phyloP scores from a whole-genome alignment of 805 yeast genomes.

The Saccharomycopsis sp. region DNA sequence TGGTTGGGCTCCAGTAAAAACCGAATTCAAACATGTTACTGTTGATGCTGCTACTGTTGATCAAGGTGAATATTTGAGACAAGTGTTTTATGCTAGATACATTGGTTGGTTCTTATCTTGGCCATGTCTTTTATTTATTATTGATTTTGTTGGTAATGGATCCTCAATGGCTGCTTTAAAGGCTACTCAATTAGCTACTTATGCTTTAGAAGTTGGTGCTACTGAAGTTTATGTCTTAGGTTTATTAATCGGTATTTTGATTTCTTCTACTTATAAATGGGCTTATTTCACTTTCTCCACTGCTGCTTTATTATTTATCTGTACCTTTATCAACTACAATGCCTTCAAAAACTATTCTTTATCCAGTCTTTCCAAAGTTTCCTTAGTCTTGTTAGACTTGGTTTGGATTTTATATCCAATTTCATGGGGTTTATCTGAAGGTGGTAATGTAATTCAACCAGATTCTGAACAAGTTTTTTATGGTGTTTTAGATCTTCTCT shows the following conservation, averaged over 20 bases:
- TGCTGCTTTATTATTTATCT: conserved; percentile 31
- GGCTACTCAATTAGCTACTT: conserved; percentile 27
- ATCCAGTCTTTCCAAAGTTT: conserved; percentile 21
- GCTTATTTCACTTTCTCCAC: conserved; percentile 54
- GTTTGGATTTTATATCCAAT: conserved; percentile 42
- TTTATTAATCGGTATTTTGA: conserved; percentile 45
- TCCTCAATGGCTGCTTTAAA: conserved; percentile 22
- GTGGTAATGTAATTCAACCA: conserved; percentile 51
- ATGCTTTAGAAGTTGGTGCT: conserved; percentile 33
- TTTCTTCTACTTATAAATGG: conserved; percentile 52
- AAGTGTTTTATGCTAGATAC: conserved; percentile 45
- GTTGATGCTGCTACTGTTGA: conserved; percentile 21
- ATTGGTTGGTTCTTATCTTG: conserved; percentile 49
- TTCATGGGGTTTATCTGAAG: conserved; percentile 47
- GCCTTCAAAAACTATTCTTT: conserved; percentile 14
- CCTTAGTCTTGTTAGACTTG: conserved; percentile 23
- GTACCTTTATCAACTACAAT: conserved; percentile 18
- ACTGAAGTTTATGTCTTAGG: conserved; percentile 41
- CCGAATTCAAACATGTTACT: conserved; percentile 39
- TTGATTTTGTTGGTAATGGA: conserved; percentile 24
- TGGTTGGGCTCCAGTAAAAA: conserved; percentile 39
- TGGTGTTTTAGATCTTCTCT: conserved; percentile 44
- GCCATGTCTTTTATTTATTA: conserved; percentile 32
- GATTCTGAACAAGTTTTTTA: conserved; percentile 50
- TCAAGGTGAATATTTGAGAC: conserved; percentile 31